phyloP scores from a whole-genome alignment of 2,329 filamentous ascomycete species.

The Teratosphaeria destructans region DNA sequence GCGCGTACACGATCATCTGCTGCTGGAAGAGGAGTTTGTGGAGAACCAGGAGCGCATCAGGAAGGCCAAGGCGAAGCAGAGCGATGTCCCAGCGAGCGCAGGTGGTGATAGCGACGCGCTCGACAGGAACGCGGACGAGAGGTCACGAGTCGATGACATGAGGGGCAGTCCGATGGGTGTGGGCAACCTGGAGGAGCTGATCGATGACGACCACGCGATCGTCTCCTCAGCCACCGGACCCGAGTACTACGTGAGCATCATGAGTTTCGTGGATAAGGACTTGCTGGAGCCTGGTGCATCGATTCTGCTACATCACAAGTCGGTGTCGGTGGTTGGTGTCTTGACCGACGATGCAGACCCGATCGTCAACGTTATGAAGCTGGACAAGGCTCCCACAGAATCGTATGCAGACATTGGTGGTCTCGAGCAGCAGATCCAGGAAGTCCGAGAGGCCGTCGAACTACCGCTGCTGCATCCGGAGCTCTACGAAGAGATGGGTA shows the following conservation, averaged over 20 bases:
- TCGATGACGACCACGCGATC: slow-evolving; percentile 97
- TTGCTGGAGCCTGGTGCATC: slow-evolving; percentile 91
- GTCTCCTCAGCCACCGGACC: slow-evolving; percentile 95
- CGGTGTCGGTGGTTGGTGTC: slow-evolving; percentile 93
- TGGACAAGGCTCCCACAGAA: slow-evolving; percentile 96
- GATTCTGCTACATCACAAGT: slow-evolving; percentile 93
- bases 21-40: slow-evolving; percentile 96
- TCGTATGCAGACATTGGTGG: slow-evolving; percentile 98
- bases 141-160: slow-evolving; percentile 94
- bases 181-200: slow-evolving; percentile 94
- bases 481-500: slow-evolving; percentile 99
- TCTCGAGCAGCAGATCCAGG: slow-evolving; percentile 88
- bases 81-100: slow-evolving; percentile 45
- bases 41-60: slow-evolving; percentile 96
- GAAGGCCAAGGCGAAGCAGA: slow-evolving; percentile 78
- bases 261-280: slow-evolving; percentile 99
- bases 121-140: slow-evolving; percentile 88
- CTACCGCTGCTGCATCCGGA: slow-evolving; percentile 89
- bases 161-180: slow-evolving; percentile 97
- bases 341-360: slow-evolving; percentile 94
- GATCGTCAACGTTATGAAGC: slow-evolving; percentile 95
- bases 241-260: slow-evolving; percentile 99
- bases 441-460: slow-evolving; percentile 95
- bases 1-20: slow-evolving; percentile 90
- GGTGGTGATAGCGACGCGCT: slow-evolving; percentile 62